Evolutionary conservation across 306 rosid genomes (phyloP), one percentile per base, ranked within the genome.

Genomic region (Quercus parvula): DNA sequence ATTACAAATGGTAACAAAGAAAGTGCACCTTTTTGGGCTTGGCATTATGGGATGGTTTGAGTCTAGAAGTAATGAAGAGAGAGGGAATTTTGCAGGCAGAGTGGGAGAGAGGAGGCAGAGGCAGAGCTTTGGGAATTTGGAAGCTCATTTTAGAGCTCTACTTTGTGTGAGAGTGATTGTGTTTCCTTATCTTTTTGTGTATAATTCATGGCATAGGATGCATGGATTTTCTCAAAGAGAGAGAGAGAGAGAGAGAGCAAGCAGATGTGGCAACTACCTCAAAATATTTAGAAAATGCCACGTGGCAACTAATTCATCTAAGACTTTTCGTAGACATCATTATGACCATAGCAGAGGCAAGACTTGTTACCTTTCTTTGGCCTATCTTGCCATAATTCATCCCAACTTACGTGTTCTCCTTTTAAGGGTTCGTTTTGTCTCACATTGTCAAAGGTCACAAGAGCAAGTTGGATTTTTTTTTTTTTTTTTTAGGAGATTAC

Each of bases 101-200:
- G 70, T 75, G 54, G 83, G 72, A 62, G 57, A 90, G 90, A 80
- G 89, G 82, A 88, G 99, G 97, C 57, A 87, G 78, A 88, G 99
- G 97, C 57, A 87, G 78, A 83, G 97, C 97, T 89, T 84, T 90
- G 67, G 97, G 91, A 76, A 89, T 81, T 84, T 83, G 95, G 84
- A 86, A 78, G 91, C 81, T 91, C 99, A 92, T 94, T 44, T 88
- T 81, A 31, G 82, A 79, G 82, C 81, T 84, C 62, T 64, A 31
- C 46, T 24, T 19, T 78, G 54, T 67, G 75, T 77, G 56, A 46
- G 10, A 9, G 51, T 77, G 75, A 56, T 3, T 61, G n/a, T 75
- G 44, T 7, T 82, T 76, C 74, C 90, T 90, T 88, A 88, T 90
- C 92, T 75, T 46, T 83, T 71, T 77, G 25, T 75, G 76, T 71